phyloP scores from a whole-genome alignment of 192 early-diverging fungal species.

The Entomortierella beljakovae region DNA sequence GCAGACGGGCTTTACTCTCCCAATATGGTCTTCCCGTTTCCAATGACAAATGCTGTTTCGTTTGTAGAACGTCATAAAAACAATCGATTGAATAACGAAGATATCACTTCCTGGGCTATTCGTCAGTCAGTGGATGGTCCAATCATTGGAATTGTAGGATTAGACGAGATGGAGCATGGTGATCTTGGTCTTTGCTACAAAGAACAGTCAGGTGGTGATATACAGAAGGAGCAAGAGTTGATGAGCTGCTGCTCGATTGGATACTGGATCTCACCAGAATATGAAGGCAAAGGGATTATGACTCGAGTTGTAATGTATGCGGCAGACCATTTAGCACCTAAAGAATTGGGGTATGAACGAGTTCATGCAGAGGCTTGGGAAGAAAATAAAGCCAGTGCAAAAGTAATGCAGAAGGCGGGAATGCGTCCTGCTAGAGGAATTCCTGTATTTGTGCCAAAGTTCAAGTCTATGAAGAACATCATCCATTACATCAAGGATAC shows the following conservation, averaged over 20 bases:
- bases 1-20: conserved; percentile 22
- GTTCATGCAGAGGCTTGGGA: conserved; percentile 29
- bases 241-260: conserved; percentile 17
- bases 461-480: conserved; percentile 15
- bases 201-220: not conserved
- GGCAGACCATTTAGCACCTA: not conserved
- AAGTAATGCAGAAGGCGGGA: conserved; percentile 27
- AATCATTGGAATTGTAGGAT: conserved; percentile 21
- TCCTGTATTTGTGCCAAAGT: conserved; percentile 37
- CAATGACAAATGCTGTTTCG: conserved; percentile 5
- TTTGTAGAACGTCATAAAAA: conserved; percentile 14
- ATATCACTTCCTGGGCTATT: conserved; percentile 23
- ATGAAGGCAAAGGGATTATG: conserved; percentile 27
- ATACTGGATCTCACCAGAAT: conserved; percentile 33
- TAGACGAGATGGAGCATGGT: conserved; percentile 25
- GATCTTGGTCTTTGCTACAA: conserved; percentile 7
- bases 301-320: conserved; percentile 17
- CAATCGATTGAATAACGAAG: not conserved
- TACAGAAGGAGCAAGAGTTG: not conserved
- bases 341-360: conserved; percentile 23
- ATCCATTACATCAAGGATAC: conserved; percentile 19
- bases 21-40: conserved; percentile 26
- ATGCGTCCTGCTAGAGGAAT: conserved; percentile 8
- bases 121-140: conserved; percentile 7
- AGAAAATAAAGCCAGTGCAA: conserved; percentile 17